Evolutionary conservation across 805 yeast genomes (phyloP).

Genomic region (Zygotorulaspora chibaensis): DNA sequence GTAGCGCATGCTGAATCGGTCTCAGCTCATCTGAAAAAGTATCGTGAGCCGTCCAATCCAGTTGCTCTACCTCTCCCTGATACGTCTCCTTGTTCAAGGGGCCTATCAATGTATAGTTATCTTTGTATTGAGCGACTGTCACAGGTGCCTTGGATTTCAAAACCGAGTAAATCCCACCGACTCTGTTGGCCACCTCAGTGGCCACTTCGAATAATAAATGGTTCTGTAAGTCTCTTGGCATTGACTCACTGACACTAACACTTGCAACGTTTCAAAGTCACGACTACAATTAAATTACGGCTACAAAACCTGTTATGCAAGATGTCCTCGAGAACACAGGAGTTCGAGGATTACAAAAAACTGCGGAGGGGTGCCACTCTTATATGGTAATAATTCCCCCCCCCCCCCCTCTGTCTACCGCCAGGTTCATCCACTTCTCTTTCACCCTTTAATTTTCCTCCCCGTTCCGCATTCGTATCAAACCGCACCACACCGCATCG

Average conservation of each 20-base stretch:
- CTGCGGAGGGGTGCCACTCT: background rate
- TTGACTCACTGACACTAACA: conserved; percentile 19
- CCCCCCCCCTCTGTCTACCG: background rate
- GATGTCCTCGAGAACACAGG: background rate
- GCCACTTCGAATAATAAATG: conserved; percentile 91
- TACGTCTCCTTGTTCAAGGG: conserved; percentile 74
- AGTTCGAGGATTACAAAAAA: background rate
- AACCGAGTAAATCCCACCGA: conserved; percentile 97
- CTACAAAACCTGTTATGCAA: background rate
- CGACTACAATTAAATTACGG: background rate
- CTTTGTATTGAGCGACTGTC: conserved; percentile 88
- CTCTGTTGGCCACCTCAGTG: conserved; percentile 96
- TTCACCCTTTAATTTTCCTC: background rate
- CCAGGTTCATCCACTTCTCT: background rate
- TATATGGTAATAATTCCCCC: background rate
- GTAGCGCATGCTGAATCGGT: conserved; percentile 45
- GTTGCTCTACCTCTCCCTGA: conserved; percentile 75
- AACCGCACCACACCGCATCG: background rate
- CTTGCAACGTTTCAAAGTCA: background rate
- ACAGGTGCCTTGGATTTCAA: conserved; percentile 95
- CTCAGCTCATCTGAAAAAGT: conserved; percentile 28
- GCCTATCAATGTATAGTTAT: conserved; percentile 81
- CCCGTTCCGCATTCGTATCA: background rate
- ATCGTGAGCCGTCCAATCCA: conserved; percentile 50
- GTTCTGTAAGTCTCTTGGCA: conserved; percentile 82